Percentiles rank a stretch among this genome's conserved stretches.
Evolutionary conservation across 2,329 filamentous ascomycete genomes (phyloP).

Genomic region (Claviceps fusiformis): DNA sequence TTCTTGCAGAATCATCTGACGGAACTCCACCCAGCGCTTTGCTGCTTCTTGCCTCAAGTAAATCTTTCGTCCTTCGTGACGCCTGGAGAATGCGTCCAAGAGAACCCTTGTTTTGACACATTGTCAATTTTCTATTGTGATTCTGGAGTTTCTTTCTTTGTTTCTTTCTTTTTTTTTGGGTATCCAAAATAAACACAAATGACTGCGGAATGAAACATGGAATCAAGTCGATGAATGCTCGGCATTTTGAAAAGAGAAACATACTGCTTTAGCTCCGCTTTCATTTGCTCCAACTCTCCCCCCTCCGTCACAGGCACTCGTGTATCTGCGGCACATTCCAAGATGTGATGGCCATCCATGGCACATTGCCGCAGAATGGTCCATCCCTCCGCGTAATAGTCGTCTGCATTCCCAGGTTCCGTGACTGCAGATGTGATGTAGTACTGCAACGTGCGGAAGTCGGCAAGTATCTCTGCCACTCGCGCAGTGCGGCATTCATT

Average conservation of each 20-base stretch:
- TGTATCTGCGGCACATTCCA: slow-evolving; percentile 50
- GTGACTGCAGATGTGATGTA: slow-evolving; percentile 44
- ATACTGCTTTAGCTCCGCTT: slow-evolving; percentile 50
- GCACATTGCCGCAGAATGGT: slow-evolving; percentile 47
- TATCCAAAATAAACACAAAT: neutral
- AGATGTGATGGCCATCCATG: slow-evolving; percentile 49
- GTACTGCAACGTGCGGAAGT: slow-evolving; percentile 49
- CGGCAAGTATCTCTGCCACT: slow-evolving; percentile 47
- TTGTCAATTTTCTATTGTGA: neutral
- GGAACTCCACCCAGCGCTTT: slow-evolving; percentile 43
- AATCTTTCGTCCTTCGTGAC: slow-evolving; percentile 53
- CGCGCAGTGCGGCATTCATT: slow-evolving; percentile 46
- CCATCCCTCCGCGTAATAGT: slow-evolving; percentile 53
- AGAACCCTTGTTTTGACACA: slow-evolving; percentile 28
- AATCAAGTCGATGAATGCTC: neutral
- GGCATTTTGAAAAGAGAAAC: slow-evolving; percentile 11
- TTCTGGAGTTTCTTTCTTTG: no score
- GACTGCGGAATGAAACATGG: no score
- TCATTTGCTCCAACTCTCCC: slow-evolving; percentile 44
- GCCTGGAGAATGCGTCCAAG: slow-evolving; percentile 45
- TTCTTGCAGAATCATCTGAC: slow-evolving; percentile 39
- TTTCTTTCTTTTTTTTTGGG: no score
- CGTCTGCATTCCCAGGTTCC: slow-evolving; percentile 39
- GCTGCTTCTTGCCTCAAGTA: slow-evolving; percentile 47
- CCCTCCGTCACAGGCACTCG: slow-evolving; percentile 39